Evolutionary conservation across 2,329 filamentous ascomycete species (phyloP).

Genomic region (Sphaerulina vaccinii): DNA sequence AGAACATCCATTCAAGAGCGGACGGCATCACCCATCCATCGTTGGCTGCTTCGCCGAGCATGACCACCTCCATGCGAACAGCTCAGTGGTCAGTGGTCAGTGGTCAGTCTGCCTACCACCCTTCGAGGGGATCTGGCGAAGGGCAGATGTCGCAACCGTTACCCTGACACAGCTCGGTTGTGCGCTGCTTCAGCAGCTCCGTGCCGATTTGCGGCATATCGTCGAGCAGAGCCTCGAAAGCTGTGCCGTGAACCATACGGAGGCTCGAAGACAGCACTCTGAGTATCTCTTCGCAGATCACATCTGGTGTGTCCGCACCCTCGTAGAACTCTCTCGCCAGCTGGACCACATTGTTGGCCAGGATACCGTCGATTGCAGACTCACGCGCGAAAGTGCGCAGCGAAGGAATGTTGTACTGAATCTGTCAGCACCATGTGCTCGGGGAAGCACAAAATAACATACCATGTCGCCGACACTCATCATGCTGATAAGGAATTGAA

Average conservation of each 20-base stretch:
- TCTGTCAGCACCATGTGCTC: not conserved
- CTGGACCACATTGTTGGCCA: not conserved
- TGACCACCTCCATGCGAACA: no score
- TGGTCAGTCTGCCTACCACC: no score
- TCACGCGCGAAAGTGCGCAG: not conserved
- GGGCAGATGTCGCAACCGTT: no score
- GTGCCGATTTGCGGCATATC: not conserved
- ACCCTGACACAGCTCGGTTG: no score
- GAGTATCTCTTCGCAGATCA: no score
- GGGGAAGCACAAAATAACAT: not conserved
- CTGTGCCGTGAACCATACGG: not conserved
- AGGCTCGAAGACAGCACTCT: no score
- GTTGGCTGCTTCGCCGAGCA: no score
- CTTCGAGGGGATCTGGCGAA: no score
- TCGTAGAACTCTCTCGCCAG: not conserved
- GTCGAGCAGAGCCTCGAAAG: not conserved
- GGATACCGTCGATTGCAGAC: not conserved
- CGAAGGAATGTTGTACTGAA: not conserved
- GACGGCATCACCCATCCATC: no score
- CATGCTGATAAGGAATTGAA: slow-evolving; percentile 3
- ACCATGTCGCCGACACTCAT: not conserved
- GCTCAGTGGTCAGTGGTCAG: no score
- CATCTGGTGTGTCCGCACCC: not conserved
- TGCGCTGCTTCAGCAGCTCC: not conserved
- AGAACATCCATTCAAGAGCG: no score